phyloP scores from a whole-genome alignment of 1,284 basidiomycete genomes.

The Volvariella volvacea region DNA sequence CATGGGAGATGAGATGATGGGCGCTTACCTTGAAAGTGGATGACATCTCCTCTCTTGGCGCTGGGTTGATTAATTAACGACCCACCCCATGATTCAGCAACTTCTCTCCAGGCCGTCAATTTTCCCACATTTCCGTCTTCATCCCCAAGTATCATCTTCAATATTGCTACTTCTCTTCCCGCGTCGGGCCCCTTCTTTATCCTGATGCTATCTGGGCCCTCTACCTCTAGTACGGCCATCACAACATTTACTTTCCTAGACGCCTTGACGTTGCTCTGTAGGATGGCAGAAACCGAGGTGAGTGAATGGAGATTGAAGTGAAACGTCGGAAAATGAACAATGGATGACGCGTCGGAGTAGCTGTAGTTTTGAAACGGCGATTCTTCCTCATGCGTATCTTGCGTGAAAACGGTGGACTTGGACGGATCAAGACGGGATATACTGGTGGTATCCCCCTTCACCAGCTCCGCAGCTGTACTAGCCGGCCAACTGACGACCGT shows the following conservation, averaged over 20 bases:
- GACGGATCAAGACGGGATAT: conserved; percentile 13
- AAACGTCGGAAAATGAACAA: conserved; percentile 59
- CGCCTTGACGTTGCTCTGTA: conserved; percentile 19
- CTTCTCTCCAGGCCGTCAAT: conserved; percentile 68
- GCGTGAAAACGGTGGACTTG: conserved; percentile 9
- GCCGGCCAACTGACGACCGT: conserved; percentile 52
- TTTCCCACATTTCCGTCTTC: conserved; percentile 60
- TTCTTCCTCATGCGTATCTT: conserved; percentile 12
- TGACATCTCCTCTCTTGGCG: conserved; percentile 62
- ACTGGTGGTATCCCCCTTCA: conserved; percentile 13
- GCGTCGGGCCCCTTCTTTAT: conserved; percentile 61
- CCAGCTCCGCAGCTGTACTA: conserved; percentile 18
- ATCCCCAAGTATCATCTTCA: conserved; percentile 64
- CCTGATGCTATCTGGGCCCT: conserved; percentile 60
- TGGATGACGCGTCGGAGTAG: conserved; percentile 59
- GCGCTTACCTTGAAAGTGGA: conserved; percentile 59
- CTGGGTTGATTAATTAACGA: conserved; percentile 22
- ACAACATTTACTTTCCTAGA: conserved; percentile 47
- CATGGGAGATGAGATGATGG: conserved; percentile 4
- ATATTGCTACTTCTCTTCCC: conserved; percentile 56
- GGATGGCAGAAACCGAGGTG: conserved; percentile 36
- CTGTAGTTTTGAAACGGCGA: conserved; percentile 26
- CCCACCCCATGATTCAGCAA: conserved; percentile 65
- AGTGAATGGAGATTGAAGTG: conserved; percentile 57
- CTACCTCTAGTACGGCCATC: conserved; percentile 62